Conservation (phyloP, 1,139 yeast genomes). For the Insectozyma bohioensis region DNA sequence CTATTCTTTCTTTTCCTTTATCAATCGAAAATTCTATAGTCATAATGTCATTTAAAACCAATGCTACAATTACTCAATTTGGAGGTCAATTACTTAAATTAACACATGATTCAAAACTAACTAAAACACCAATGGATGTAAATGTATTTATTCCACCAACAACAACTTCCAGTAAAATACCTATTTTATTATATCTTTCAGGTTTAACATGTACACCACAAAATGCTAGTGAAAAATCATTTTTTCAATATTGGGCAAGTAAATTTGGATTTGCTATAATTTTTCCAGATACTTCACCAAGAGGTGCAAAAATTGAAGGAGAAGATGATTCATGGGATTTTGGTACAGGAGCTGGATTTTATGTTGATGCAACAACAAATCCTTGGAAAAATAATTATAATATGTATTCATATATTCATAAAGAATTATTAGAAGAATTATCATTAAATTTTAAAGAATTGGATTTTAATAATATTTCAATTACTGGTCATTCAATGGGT, state of each 20-base stretch:
- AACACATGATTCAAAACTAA: constrained; percentile 63
- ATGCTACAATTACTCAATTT: constrained; percentile 61
- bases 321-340: constrained; percentile 87
- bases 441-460: constrained; percentile 47
- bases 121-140: constrained; percentile 77
- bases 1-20: constrained; percentile 1
- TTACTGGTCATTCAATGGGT: constrained; percentile 98
- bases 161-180: constrained; percentile 45
- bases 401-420: constrained; percentile 82
- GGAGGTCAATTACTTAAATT: constrained; percentile 79
- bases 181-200: constrained; percentile 77
- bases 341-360: constrained; percentile 95
- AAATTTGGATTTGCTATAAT: constrained; percentile 83
- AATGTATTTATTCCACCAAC: constrained; percentile 77
- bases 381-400: constrained; percentile 75
- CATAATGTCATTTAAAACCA: constrained; percentile 57
- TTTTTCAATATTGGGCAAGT: constrained; percentile 77
- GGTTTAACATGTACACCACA: constrained; percentile 94
- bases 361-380: constrained; percentile 74
- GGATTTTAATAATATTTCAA: constrained; percentile 60
- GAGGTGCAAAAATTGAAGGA: constrained; percentile 83
- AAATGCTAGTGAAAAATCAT: constrained; percentile 94
- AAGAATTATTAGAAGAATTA: constrained; percentile 63
- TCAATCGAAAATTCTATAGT: no score
- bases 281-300: constrained; percentile 96